Conservation (phyloP, 176 grass and related monocot species). For the Pharus latifolius region DNA sequence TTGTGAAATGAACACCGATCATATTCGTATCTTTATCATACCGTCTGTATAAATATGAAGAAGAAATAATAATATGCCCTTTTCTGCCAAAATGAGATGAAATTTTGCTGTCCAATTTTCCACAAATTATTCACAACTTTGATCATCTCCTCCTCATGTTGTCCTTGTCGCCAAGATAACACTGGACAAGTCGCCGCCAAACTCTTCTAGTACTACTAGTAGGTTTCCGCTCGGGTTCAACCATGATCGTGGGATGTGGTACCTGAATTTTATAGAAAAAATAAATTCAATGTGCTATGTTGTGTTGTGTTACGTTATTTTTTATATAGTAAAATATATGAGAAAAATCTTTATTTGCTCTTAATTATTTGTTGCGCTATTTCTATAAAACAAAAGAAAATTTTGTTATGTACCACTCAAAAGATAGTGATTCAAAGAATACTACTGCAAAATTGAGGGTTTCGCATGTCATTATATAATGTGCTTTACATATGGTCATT, state of each 20-base stretch:
- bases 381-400: no score
- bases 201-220: constrained; percentile 75
- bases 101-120: background rate
- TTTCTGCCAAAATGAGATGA: no score
- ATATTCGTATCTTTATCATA: constrained; percentile 20
- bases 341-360: no score
- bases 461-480: no score
- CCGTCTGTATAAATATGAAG: constrained; percentile 26
- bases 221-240: constrained; percentile 67
- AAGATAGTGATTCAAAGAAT: no score
- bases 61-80: constrained; percentile 18
- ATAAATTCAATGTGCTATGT: background rate
- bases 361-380: no score
- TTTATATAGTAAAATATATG: no score
- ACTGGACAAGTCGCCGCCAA: constrained; percentile 65
- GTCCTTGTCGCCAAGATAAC: constrained; percentile 61
- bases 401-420: no score
- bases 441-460: no score
- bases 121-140: constrained; percentile 20
- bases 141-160: constrained; percentile 7
- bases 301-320: no score
- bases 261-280: constrained; percentile 34
- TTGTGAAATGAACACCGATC: background rate
- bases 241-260: constrained; percentile 84
- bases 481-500: no score